Evolutionary conservation across 2,329 filamentous ascomycete genomes (phyloP).

Genomic region (Penicillium decumbens): DNA sequence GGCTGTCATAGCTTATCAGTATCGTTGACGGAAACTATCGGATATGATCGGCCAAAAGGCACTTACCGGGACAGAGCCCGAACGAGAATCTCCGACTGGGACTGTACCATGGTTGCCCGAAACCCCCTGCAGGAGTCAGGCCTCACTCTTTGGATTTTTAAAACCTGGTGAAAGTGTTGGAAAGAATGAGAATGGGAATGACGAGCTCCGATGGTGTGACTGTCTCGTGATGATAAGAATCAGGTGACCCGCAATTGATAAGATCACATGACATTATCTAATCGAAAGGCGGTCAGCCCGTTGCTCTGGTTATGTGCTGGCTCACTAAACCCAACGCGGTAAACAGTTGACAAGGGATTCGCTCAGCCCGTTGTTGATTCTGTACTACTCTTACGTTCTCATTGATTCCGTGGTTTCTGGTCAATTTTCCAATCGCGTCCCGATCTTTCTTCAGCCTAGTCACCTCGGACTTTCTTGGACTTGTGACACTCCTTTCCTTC

Average conservation of each 20-base stretch:
- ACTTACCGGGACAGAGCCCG: slow-evolving; percentile 43
- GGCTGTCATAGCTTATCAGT: slow-evolving; percentile 41
- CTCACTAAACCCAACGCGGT: slow-evolving; percentile 38
- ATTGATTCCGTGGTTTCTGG: slow-evolving; percentile 8
- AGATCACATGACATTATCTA: slow-evolving; percentile 21
- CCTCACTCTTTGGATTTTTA: neutral
- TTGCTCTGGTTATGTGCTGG: slow-evolving; percentile 41
- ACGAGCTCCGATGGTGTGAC: neutral
- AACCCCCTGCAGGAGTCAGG: neutral
- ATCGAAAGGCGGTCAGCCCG: slow-evolving; percentile 27
- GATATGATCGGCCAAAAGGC: neutral
- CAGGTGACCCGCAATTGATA: neutral
- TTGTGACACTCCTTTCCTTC: slow-evolving; percentile 12
- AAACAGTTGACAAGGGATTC: slow-evolving; percentile 36
- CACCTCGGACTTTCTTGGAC: neutral
- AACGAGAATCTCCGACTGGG: slow-evolving; percentile 35
- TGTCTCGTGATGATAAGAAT: slow-evolving; percentile 17
- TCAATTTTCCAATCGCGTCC: slow-evolving; percentile 8
- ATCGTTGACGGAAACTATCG: neutral
- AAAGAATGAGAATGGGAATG: neutral
- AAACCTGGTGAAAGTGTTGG: neutral
- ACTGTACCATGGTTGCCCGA: slow-evolving; percentile 6
- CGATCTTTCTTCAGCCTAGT: slow-evolving; percentile 4
- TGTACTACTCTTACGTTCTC: slow-evolving; percentile 17
- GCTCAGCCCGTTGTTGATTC: slow-evolving; percentile 23